These are phyloP conservation scores for Fusarium coicis DNA, from an alignment of 2,329 filamentous ascomycete species.

Conservation along the genomic window DNA sequence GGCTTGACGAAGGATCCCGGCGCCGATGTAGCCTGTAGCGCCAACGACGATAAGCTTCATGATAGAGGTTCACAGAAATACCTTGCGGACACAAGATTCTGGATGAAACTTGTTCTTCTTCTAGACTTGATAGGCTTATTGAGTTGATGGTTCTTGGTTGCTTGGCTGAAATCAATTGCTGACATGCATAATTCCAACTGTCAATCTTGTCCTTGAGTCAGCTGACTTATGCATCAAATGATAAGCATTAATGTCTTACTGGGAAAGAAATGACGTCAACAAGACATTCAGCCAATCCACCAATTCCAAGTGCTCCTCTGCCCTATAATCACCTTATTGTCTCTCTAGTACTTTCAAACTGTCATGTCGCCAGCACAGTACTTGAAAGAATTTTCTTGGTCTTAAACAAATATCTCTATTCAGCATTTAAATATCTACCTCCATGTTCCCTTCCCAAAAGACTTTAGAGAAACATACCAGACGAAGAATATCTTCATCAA, in stretches of 20 bases:
- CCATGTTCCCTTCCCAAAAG: neutral
- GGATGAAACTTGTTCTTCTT: neutral
- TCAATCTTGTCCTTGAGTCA: neutral
- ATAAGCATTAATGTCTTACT: neutral
- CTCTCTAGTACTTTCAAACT: neutral
- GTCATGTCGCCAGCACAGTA: neutral
- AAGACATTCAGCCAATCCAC: neutral
- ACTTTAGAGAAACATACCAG: neutral
- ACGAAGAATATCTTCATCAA: neutral
- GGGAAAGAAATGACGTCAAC: neutral
- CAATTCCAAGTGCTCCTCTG: neutral
- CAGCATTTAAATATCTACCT: neutral
- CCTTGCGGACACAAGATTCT: neutral
- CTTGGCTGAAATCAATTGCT: neutral
- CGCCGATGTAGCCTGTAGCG: neutral
- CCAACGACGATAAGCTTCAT: neutral
- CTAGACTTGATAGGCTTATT: neutral
- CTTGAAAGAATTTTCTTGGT: neutral
- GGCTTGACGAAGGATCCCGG: neutral
- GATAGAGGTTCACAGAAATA: fast-evolving
- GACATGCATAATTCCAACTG: neutral
- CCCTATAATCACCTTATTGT: neutral
- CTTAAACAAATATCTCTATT: fast-evolving
- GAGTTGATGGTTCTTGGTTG: neutral
- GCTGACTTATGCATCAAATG: neutral